Base-by-base conservation (phyloP, 2,329 filamentous ascomycete species). In the Xylariaceae sp. region DNA sequence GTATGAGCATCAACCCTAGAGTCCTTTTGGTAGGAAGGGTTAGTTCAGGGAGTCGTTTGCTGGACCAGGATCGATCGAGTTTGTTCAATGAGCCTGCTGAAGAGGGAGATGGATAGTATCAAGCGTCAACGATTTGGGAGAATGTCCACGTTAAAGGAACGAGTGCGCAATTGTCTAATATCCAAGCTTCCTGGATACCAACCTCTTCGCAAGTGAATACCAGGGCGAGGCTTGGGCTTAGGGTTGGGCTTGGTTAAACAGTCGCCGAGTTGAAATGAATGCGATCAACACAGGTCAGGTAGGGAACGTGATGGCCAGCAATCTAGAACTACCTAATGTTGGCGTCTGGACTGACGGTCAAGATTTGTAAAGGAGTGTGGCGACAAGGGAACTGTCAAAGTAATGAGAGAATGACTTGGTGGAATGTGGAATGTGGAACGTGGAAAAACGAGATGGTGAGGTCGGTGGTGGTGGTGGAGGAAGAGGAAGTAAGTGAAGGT, bases 281-380 rank as follows among this genome's bases (percentile, higher is more conserved):
- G 69, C 65, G 70, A 68, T 70, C 68, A 69, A 70, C 68, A 70
- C 67, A 65, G 60, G 49, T 53, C 46, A 53, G 39, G 48, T 59
- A 68, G 67, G 59, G 68, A 71, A 65, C 58, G 68, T 62, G 60
- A 63, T 52, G 53, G 41, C 44, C 58, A 55, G 55, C 62, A 63
- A 62, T 65, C 63, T 55, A 65, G 66, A 64, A 57, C 39, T 53
- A 55, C 48, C 29, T 37, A 19, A 31, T 47, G 43, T 56, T 23
- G 51, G 51, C 29, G 55, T 58, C 56, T 54, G 55, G 61, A 64
- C 49, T 56, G 61, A 56, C 49, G 43, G 47, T 58, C 51, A 50
- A 56, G 48, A 60, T 56, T 33, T 51, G 54, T 45, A 65, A 68
- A 68, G 62, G 68, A 72, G 62, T 57, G 68, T 71, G 62, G 56